phyloP scores from a whole-genome alignment of 2,329 filamentous ascomycete species.

The Ophiobolus disseminans region DNA sequence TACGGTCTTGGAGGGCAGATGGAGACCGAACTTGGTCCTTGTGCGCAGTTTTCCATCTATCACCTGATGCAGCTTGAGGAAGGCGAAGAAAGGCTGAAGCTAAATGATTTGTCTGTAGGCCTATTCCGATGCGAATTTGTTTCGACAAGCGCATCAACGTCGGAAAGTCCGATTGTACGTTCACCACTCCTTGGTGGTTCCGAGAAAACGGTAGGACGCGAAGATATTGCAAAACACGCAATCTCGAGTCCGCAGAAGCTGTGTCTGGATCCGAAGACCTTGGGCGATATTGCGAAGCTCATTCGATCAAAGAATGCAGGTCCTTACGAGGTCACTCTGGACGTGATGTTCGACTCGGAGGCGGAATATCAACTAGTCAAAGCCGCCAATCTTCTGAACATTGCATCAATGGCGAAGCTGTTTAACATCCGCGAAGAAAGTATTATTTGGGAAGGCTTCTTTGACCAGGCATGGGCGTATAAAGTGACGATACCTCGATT shows the following conservation, averaged over 20 bases:
- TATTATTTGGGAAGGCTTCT: slow-evolving; percentile 30
- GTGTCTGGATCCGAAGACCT: slow-evolving; percentile 8
- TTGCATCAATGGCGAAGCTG: slow-evolving; percentile 15
- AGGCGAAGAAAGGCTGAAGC: slow-evolving; percentile 24
- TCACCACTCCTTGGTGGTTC: background rate
- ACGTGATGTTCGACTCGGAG: slow-evolving; percentile 56
- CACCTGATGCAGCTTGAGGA: slow-evolving; percentile 56
- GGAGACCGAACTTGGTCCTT: slow-evolving; percentile 49
- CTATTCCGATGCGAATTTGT: slow-evolving; percentile 15
- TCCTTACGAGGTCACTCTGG: slow-evolving; percentile 61
- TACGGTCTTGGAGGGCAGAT: slow-evolving; percentile 52
- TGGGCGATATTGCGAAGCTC: slow-evolving; percentile 25
- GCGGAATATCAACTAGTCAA: slow-evolving; percentile 47
- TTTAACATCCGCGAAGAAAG: slow-evolving; percentile 19
- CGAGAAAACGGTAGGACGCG: background rate
- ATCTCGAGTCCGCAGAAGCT: background rate
- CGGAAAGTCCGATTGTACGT: background rate
- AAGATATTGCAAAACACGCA: background rate
- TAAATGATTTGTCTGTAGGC: slow-evolving; percentile 7
- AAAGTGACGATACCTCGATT: slow-evolving; percentile 32
- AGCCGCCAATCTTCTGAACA: slow-evolving; percentile 20
- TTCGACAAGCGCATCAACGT: slow-evolving; percentile 4
- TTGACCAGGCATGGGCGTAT: slow-evolving; percentile 31
- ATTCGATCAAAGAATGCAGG: slow-evolving; percentile 57
- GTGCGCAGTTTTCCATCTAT: slow-evolving; percentile 48